Evolutionary conservation across 257 asterid species (phyloP), one percentile per base, ranked within the genome.

Genomic region (Echites panduratus): DNA sequence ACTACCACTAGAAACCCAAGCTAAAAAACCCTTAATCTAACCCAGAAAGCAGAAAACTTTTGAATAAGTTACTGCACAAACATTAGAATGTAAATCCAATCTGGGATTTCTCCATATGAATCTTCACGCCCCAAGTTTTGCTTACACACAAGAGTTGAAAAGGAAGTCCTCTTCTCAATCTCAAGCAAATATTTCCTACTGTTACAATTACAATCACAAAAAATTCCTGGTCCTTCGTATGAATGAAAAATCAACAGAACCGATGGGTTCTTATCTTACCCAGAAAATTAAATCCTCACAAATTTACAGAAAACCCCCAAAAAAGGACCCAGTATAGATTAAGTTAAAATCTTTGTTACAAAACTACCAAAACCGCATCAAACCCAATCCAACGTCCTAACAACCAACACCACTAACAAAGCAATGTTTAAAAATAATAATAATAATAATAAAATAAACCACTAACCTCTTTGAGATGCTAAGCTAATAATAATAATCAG

Each of bases 291-390:
- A 63, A 27, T 8, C 35, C 7, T 29, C 24, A 38, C 10, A 64
- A 64, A 38, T 29, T 64, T 16, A 63, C 24, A 65, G 50, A 44
- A 43, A 67, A 67, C 3, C 20, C n/a, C 53, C 7, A 4, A 61
- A 13, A 67, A 26, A 22, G n/a, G 20, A 43, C 53, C 53, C 71
- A 9, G 1, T 22, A 24, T 47, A 45, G 41, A 45, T 43, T 44
- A 77, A 71, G 41, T 41, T 32, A 83, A 89, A 88, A 89, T 88
- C 93, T 81, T 90, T 58, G 78, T 84, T 82, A 81, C 77, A 81
- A 77, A 79, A 84, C 40, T 73, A 83, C 82, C 84, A 78, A 83
- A 78, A 40, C 83, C 86, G 79, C 84, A 84, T 75, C 82, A 61
- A 80, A 79, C 38, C 79, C 77, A 85, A 82, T 84, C 72, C 70